Base-by-base conservation (phyloP, 441 rosid species). In the Bruguiera hainesii region DNA sequence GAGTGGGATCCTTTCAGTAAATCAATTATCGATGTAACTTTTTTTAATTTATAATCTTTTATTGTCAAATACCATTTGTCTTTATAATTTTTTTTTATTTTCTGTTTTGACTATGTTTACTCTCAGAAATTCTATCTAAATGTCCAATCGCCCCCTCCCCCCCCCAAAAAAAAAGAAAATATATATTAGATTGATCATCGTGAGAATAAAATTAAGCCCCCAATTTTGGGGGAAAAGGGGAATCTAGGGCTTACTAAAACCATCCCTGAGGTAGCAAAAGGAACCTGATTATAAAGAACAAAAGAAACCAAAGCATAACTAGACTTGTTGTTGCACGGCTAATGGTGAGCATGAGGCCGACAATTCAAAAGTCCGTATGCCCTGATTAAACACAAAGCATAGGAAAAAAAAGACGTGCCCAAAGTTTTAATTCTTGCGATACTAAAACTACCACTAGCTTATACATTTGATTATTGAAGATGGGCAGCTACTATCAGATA, bases 261-360 rank as follows among this genome's bases (percentile, higher is more conserved):
- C 60, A 70, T 64, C 30, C 61, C 62, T 68, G 68, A 64, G 68
- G 51, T 33, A 53, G 23, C 48, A 55, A 61, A 49, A 68, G 57
- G 31, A 59, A 50, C 10, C n/a, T 59, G 23, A 55, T 55, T 20
- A 26, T 26, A 5, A 53, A 61, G 42, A n/a, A 62, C 59, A 61
- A 51, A 65, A 59, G 58, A 61, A 58, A 58, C 53, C 66, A 63
- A 72, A 11, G 20, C 21, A 61, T 61, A 64, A 25, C 61, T 19
- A 37, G 31, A 25, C 25, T 7, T 64, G 25, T 68, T 63, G 51
- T 66, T 70, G 66, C 59, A 59, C 33, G 66, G 37, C 42, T 56
- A 70, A 75, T 70, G 76, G 75, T 39, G 29, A 37, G 82, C 78
- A 74, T 51, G 68, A 69, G 73, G 70, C 80, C 78, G 80, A 73